Evolutionary conservation across 2,329 filamentous ascomycete genomes (phyloP), one percentile per base, ranked within the genome.

Genomic region (Fonsecaea pugnacius): DNA sequence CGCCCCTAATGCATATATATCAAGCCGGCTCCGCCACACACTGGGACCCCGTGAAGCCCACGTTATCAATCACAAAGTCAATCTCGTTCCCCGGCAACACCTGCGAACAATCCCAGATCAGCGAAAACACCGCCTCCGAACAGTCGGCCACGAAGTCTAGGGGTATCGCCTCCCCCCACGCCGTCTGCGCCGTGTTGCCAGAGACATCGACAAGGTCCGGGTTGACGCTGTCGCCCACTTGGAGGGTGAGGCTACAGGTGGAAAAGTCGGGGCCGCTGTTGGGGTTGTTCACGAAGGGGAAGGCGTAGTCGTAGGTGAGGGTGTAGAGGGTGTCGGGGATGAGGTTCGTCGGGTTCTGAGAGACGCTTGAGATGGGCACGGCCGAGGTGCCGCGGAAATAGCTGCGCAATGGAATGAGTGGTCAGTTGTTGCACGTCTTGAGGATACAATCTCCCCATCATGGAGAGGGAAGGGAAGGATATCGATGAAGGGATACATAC

Each of bases 61-160:
- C 24, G 21, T 58, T 35, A 14, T 58, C 56, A 35, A 58, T 21
- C 5, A 43, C 33, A 14, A 58, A 38, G 16, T 58, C 56, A 48
- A 51, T 36, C 43, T 35, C 30, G 18, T 21, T 7, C 14, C 30
- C 40, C 8, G n/a, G 9, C 12, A 4, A 4, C 56, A 58, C 33
- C 2, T 12, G 27, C 4, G 56, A 58, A 51, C 56, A 58, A 35
- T 58, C 56, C 56, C 56, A 58, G 43, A 12, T 24, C 27, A 51
- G 24, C 14, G 32, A 12, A 27, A 58, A 33, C 16, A 24, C 18
- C 24, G 9, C 1, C 16, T 58, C 43, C 30, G 56, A 35, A 48
- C 27, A 48, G 5, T 27, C 27, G 2, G 43, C 9, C 9, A 36
- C 10, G 27, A 51, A 50, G 2, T 7, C 30, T 10, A 58, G 14